Base-by-base conservation (phyloP, 2,329 filamentous ascomycete species). In the Exophiala sp. region DNA sequence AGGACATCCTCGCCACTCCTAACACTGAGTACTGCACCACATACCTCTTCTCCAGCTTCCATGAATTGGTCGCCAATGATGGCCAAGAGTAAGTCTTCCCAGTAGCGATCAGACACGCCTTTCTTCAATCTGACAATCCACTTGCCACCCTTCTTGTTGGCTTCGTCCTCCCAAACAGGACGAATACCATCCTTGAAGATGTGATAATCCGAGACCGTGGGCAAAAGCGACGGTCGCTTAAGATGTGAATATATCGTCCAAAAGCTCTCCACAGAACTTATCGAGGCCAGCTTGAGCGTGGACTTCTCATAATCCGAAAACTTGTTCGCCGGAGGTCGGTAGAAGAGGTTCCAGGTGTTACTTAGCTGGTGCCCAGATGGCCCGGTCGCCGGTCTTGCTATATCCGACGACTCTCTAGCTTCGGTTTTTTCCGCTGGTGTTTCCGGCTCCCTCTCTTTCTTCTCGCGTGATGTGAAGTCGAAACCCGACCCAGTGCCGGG, bases 261-360 rank as follows among this genome's bases (percentile, higher is more conserved):
- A 69, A 99, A 97, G 55, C 94, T 88, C 73, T 97, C 91, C 46
- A 83, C 90, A 5, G 89, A 90, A 56, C 81, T 81, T 67, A 95
- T 89, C 52, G 82, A 82, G 64, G 89, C 92, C 67, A 97, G 84
- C 36, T 91, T 84, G 65, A 94, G 88, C 58, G 95, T 85, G 5
- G 92, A 97, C 74, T 97, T 96, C 72, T 99, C 94, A 71, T 99
- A 99, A 72, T 97, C 92, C 67, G 94, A 92, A 62, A 92, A 94
- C 76, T 99, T 99, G 62, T 90, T 91, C 24, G 58, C 58, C 46
- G 94, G 94, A 36, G 94, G 94, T 55, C 94, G 84, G 74, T 95
- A 99, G 91, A 94, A 97, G 70, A 97, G 90, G 33, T 95, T 86
- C 94, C 94, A 99, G 60, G 85, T 86, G 71, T 90, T 86, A 73